Base-by-base conservation (phyloP, 2,329 filamentous ascomycete genomes). In the Fusarium aywerte region DNA sequence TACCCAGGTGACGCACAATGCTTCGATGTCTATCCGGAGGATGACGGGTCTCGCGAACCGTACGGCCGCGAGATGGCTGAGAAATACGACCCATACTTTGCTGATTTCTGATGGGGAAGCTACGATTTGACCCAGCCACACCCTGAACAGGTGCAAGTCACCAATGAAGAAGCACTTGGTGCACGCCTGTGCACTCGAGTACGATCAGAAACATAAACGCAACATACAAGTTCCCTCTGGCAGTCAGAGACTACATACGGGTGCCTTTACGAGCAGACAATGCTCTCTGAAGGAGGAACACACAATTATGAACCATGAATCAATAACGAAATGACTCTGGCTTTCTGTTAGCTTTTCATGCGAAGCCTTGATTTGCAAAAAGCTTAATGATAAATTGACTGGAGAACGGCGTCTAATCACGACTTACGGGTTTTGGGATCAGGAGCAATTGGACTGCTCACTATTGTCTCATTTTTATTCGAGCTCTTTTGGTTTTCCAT, bases 11-110 rank as follows among this genome's bases (percentile, higher is more conserved):
- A 95, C 74, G 89, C 92, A 18, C 85, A 91, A 74, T 95, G 92
- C 76, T 96, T 95, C 73, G 92, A 95, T 73, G 84, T 89, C 39
- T 96, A 95, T 72, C 90, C 92, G n/a, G 90, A 92, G 61, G 90
- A 93, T 74, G 88, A 90, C 59, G 86, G 83, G 53, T 84, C 84
- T 45, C 82, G 85, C 56, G 89, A 91, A 36, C 80, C 82, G 56
- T 94, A 93, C 73, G 91, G 89, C 5, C 84, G 87, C 39, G 90
- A 92, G 42, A 82, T 93, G 83, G 83, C 83, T 32, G 81, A 83
- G 42, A 88, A 88, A 78, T 93, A 92, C 77, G 92, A 94, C 55
- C 80, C 83, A 50, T 87, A 84, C 72, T 95, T 95, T 76, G 82
- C 83, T 63, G 90, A 91, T 66, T 94, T 95, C 48, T 64, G 49